Evolutionary conservation across 257 asterid species (phyloP).

Genomic region (Nicotiana tabacum): DNA sequence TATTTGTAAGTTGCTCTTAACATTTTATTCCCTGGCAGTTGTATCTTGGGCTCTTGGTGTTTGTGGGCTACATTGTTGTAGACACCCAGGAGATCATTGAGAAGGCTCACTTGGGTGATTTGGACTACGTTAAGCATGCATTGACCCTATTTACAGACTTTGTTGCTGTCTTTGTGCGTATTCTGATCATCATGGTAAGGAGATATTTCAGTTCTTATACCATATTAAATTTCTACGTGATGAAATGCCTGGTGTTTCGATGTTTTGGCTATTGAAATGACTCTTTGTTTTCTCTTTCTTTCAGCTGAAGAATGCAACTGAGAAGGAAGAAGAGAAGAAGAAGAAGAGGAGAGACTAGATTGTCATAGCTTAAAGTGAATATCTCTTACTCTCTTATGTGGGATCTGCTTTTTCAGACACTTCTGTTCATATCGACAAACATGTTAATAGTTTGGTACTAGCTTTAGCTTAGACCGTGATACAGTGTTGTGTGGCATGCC

Average conservation of each 20-base stretch:
- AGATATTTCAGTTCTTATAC: neutral
- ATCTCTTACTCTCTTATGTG: neutral
- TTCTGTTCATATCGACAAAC: neutral
- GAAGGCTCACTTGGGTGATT: slow-evolving; percentile 81
- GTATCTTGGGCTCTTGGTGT: slow-evolving; percentile 89
- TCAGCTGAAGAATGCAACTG: slow-evolving; percentile 85
- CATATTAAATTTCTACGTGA: neutral
- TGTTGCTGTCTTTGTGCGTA: slow-evolving; percentile 68
- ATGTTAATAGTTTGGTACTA: neutral
- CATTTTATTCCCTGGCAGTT: slow-evolving; percentile 38
- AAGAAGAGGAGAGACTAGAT: slow-evolving; percentile 58
- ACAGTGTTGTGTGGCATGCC: neutral
- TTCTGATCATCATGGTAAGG: slow-evolving; percentile 84
- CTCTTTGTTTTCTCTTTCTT: neutral
- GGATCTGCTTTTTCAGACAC: neutral
- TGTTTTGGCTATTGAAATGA: neutral
- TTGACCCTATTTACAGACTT: slow-evolving; percentile 77
- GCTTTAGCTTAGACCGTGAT: neutral
- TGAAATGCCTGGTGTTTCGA: neutral
- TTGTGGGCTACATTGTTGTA: slow-evolving; percentile 89
- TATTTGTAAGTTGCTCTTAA: neutral
- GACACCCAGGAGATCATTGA: slow-evolving; percentile 94
- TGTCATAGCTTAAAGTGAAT: neutral
- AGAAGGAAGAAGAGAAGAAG: slow-evolving; percentile 84
- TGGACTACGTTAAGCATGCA: slow-evolving; percentile 84